These are phyloP conservation scores for Claviceps lovelessii DNA, from an alignment of 2,329 filamentous ascomycete genomes.

Conservation along the genomic window DNA sequence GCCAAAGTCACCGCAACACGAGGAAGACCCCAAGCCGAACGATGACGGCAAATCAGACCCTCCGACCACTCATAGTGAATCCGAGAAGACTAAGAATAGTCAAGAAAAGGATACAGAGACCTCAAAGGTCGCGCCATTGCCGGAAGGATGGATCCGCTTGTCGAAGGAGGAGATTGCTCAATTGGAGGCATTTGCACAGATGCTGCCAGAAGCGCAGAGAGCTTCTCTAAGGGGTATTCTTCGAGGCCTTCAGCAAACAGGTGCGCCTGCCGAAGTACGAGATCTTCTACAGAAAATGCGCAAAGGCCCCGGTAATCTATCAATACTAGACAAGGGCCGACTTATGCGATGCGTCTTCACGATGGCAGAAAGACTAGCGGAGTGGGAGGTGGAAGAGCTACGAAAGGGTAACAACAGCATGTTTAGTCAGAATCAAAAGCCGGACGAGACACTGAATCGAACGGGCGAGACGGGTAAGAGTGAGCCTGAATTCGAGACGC, in stretches of 20 bases:
- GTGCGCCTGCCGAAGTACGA: slow-evolving; percentile 54
- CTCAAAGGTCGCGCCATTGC: slow-evolving; percentile 20
- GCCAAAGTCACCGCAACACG: slow-evolving; percentile 22
- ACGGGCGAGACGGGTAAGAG: slow-evolving; percentile 6
- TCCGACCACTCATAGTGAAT: slow-evolving; percentile 5
- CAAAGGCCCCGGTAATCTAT: slow-evolving; percentile 39
- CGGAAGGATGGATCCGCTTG: slow-evolving; percentile 33
- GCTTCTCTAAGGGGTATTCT: slow-evolving; percentile 44
- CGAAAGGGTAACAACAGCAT: slow-evolving; percentile 9
- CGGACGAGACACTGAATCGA: slow-evolving; percentile 10
- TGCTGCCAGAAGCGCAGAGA: slow-evolving; percentile 48
- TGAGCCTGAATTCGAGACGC: slow-evolving; percentile 8
- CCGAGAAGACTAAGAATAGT: slow-evolving; percentile 7
- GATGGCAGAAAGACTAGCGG: slow-evolving; percentile 22
- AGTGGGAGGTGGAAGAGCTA: slow-evolving; percentile 13
- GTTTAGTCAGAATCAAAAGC: slow-evolving; percentile 12
- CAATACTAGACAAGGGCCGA: slow-evolving; percentile 23
- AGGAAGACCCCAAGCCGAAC: slow-evolving; percentile 18
- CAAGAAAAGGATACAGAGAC: slow-evolving; percentile 12
- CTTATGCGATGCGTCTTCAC: slow-evolving; percentile 23
- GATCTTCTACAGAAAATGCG: slow-evolving; percentile 40
- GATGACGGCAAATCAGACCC: slow-evolving; percentile 12
- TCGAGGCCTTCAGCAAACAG: slow-evolving; percentile 49
- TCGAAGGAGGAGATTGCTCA: slow-evolving; percentile 32
- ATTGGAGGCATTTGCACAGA: slow-evolving; percentile 45